Evolutionary conservation across 306 rosid genomes (phyloP), one percentile per base, ranked within the genome.

Genomic region (Fragaria nilgerrensis): DNA sequence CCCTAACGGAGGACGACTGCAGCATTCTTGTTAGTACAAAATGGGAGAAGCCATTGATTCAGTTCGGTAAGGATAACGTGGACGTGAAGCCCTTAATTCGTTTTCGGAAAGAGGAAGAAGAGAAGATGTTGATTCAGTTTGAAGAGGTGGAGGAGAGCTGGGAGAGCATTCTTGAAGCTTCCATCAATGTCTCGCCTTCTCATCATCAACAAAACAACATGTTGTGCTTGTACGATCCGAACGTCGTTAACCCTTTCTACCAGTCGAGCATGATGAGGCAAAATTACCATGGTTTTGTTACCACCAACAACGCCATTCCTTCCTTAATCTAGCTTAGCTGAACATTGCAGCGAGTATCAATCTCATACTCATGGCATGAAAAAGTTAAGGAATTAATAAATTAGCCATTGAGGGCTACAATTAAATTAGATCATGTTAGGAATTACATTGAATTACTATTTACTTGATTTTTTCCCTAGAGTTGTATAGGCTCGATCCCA

Each of bases 101-200:
- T 37, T 82, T 29, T 29, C 36, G 32, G 55, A 2, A 20, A 50
- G 77, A 61, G 41, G 83, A 67, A 17, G 78, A 82, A 7, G 90
- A 77, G 50, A 84, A 81, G 81, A 87, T 84, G 72, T 82, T 88
- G 82, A 83, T 86, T 79, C 86, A 83, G 68, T 63, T 81, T 4
- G 90, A 84, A 41, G 77, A 82, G 8, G 72, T 41, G 47, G 82
- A 86, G 7, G 84, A 32, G 25, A 70, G 59, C 14, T 86, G 96
- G 98, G 94, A 91, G 83, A 81, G 79, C 44, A 59, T 90, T 34
- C 83, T 91, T 70, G 98, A 93, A 59, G 83, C 90, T 78, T 93
- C 98, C 34, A 15, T 82, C 27, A 71, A 39, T 56, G 56, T 81
- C 37, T 61, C 84, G 9, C 71, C 43, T 48, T 22, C 76, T 39